phyloP scores from a whole-genome alignment of 805 yeast genomes.

The Barnettozyma sucrosica region DNA sequence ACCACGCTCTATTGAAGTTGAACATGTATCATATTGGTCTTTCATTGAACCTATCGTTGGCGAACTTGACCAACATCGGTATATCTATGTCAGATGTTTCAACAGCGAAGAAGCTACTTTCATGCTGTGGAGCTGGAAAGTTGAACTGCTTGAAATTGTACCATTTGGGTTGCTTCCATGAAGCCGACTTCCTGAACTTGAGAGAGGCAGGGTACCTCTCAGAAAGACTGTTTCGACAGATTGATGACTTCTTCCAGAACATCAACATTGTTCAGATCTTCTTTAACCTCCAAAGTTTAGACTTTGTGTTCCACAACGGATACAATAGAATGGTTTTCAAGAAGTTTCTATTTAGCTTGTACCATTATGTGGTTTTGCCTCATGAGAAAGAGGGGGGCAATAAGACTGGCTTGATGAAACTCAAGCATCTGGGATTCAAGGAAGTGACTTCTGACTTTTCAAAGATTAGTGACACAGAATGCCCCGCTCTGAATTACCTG shows the following conservation, averaged over 20 bases:
- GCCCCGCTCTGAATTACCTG: not conserved
- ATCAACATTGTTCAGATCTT: constrained; percentile 3
- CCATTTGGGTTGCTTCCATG: constrained; percentile 7
- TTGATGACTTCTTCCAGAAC: constrained; percentile 8
- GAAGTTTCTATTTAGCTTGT: constrained; percentile 7
- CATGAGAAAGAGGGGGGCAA: not conserved
- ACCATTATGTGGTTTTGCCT: not conserved
- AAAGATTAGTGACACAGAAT: not conserved
- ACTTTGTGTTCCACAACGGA: constrained; percentile 9
- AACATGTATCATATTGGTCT: constrained; percentile 7
- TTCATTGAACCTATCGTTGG: constrained; percentile 1
- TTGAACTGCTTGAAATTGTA: constrained; percentile 5
- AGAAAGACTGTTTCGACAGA: not conserved
- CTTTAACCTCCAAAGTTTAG: not conserved
- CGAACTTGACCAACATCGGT: not conserved
- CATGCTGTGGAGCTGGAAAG: not conserved
- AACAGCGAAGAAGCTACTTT: constrained; percentile 2
- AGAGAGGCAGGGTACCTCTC: not conserved
- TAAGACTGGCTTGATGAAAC: not conserved
- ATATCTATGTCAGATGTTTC: constrained; percentile 10
- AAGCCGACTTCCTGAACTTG: not conserved
- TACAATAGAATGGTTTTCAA: constrained; percentile 8
- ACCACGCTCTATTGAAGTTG: not conserved
- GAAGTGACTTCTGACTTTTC: not conserved
- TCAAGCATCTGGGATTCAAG: not conserved